A percentile compares a stretch with the other conserved stretches of the same genome.
These are phyloP conservation scores for Plasmodium sp. DNA, from an alignment of 169 alveolate genomes.

Conservation along the genomic window DNA sequence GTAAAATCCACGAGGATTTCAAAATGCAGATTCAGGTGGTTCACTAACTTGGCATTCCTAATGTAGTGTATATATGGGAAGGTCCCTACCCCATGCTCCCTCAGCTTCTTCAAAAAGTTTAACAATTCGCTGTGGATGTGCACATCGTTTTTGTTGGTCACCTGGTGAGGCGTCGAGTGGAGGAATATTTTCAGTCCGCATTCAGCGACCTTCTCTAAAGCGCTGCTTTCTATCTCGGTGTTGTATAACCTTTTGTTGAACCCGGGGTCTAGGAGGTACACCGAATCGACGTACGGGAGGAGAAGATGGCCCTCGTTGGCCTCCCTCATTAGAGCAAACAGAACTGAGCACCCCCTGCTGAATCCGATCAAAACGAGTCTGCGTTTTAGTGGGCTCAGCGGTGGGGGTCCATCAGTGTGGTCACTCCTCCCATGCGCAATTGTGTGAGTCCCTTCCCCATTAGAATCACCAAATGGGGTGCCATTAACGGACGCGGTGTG, in stretches of 20 bases:
- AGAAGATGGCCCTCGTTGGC: constrained; percentile 8
- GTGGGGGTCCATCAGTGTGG: background rate
- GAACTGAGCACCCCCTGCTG: constrained; percentile 67
- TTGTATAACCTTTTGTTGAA: constrained; percentile 31
- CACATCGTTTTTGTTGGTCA: background rate
- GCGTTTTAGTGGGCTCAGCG: background rate
- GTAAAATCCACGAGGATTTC: constrained; percentile 48
- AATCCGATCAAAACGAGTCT: constrained; percentile 49
- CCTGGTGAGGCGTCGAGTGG: constrained; percentile 55
- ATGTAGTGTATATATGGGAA: constrained; percentile 39
- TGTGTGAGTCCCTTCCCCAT: background rate
- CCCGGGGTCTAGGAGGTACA: constrained; percentile 49
- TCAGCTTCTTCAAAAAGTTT: constrained; percentile 29
- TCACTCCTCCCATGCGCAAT: background rate
- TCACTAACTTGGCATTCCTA: background rate
- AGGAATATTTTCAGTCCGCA: constrained; percentile 26
- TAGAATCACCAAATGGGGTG: background rate
- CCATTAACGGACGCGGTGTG: background rate
- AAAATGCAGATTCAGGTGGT: constrained; percentile 40
- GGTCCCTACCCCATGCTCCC: background rate
- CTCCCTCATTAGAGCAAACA: constrained; percentile 34
- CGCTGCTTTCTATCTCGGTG: constrained; percentile 4
- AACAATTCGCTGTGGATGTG: constrained; percentile 12
- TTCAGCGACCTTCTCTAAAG: constrained; percentile 19
- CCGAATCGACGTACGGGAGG: constrained; percentile 7